Percentiles rank a stretch among this genome's conserved stretches.
phyloP scores from a whole-genome alignment of 2,329 filamentous ascomycete species.

The Westerdykella aurantiaca region DNA sequence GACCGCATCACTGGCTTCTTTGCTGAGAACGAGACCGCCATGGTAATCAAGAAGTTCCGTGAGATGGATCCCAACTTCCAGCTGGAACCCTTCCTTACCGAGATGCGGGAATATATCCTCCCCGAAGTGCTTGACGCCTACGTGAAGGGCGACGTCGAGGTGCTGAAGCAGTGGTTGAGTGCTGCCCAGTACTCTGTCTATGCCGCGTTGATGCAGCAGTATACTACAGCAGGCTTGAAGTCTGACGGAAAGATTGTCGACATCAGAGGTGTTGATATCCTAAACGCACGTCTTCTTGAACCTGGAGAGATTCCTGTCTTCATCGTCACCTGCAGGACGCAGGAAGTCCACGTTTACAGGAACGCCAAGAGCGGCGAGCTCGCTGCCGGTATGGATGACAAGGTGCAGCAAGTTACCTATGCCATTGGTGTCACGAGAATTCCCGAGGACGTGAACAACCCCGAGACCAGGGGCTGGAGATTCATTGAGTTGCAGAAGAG shows the following conservation, averaged over 20 bases:
- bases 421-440: slow-evolving; percentile 93
- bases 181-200: slow-evolving; percentile 96
- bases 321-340: slow-evolving; percentile 91
- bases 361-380: slow-evolving; percentile 86
- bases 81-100: slow-evolving; percentile 86
- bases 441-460: slow-evolving; percentile 92
- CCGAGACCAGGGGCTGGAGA: slow-evolving; percentile 93
- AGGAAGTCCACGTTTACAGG: slow-evolving; percentile 95
- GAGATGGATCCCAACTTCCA: slow-evolving; percentile 94
- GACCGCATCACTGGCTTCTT: slow-evolving; percentile 94
- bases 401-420: slow-evolving; percentile 96
- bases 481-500: slow-evolving; percentile 99
- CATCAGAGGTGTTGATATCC: slow-evolving; percentile 87
- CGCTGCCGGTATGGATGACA: slow-evolving; percentile 96
- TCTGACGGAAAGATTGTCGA: slow-evolving; percentile 93
- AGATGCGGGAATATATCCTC: slow-evolving; percentile 95
- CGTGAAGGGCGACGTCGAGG: slow-evolving; percentile 89
- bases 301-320: slow-evolving; percentile 90
- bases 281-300: slow-evolving; percentile 73
- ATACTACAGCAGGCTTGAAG: slow-evolving; percentile 85
- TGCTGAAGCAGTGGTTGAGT: slow-evolving; percentile 89
- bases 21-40: slow-evolving; percentile 94
- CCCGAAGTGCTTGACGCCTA: slow-evolving; percentile 97
- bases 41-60: slow-evolving; percentile 96
- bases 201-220: slow-evolving; percentile 93